Percentiles rank a stretch among this genome's conserved stretches.
phyloP scores from a whole-genome alignment of 148 eudicot species.

The Cornus controversa region DNA sequence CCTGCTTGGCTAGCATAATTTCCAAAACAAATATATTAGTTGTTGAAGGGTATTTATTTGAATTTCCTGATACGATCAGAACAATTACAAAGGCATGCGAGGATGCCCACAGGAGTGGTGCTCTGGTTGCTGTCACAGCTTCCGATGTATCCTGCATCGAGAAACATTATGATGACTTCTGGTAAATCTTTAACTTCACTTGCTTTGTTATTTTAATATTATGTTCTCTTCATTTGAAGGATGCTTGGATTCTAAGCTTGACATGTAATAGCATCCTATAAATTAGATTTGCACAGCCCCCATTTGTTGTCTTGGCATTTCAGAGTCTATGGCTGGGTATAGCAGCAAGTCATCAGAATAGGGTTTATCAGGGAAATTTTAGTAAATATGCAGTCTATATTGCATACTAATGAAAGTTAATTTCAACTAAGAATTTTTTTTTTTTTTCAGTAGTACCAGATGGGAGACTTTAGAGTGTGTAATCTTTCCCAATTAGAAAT shows the following conservation, averaged over 20 bases:
- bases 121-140: slow-evolving; percentile 88
- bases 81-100: slow-evolving; percentile 78
- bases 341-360: background rate
- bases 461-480: no score
- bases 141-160: slow-evolving; percentile 96
- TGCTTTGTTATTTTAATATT: background rate
- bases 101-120: slow-evolving; percentile 79
- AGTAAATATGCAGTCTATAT: background rate
- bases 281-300: background rate
- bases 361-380: background rate
- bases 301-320: background rate
- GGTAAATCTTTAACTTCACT: slow-evolving; percentile 42
- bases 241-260: background rate
- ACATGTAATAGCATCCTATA: background rate
- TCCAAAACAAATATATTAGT: slow-evolving; percentile 81
- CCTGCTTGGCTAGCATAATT: slow-evolving; percentile 61
- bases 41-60: slow-evolving; percentile 94
- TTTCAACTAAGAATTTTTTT: slow-evolving; percentile 2
- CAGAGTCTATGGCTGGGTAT: background rate
- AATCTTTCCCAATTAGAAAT: no score
- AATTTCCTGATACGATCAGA: slow-evolving; percentile 85
- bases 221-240: background rate
- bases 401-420: background rate
- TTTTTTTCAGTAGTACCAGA: background rate
- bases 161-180: slow-evolving; percentile 89